Conservation (phyloP, 2,329 filamentous ascomycete species). For the Pseudopyricularia cyperi region DNA sequence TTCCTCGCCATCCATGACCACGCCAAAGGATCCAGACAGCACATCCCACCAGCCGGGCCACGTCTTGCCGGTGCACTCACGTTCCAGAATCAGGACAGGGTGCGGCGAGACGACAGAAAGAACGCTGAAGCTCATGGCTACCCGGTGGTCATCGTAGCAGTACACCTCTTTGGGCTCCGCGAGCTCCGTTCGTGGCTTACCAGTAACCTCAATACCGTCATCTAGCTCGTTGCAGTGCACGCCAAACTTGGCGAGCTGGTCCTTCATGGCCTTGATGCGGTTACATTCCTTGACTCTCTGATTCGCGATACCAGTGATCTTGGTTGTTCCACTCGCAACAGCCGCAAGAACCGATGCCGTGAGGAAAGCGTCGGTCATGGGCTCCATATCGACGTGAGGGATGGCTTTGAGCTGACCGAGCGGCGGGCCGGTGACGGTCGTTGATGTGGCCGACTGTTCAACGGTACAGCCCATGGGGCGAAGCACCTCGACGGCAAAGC, state of each 20-base stretch:
- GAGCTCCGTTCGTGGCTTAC: conserved; percentile 33
- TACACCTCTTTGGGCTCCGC: conserved; percentile 52
- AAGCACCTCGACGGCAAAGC: conserved; percentile 83
- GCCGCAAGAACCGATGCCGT: conserved; percentile 89
- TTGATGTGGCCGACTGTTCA: conserved; percentile 70
- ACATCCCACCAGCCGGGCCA: conserved; percentile 99
- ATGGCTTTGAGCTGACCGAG: conserved; percentile 62
- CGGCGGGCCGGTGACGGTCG: conserved; percentile 82
- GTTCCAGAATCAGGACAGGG: conserved; percentile 69
- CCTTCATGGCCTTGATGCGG: conserved; percentile 88
- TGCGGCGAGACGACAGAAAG: conserved; percentile 59
- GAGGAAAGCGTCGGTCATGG: conserved; percentile 97
- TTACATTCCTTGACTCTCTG: conserved; percentile 98
- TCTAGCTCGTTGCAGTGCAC: conserved; percentile 78
- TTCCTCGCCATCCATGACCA: conserved; percentile 65
- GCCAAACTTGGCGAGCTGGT: conserved; percentile 87
- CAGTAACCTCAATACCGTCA: conserved; percentile 74
- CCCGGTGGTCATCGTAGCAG: conserved; percentile 95
- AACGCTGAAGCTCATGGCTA: conserved; percentile 97
- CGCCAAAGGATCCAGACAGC: conserved; percentile 64
- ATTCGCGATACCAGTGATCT: conserved; percentile 90
- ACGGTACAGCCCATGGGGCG: conserved; percentile 89
- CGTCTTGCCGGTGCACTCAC: conserved; percentile 90
- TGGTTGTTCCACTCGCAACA: conserved; percentile 70
- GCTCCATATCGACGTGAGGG: conserved; percentile 87